phyloP scores from a whole-genome alignment of 2,329 filamentous ascomycete genomes.

The Biscogniauxia mediterranea region DNA sequence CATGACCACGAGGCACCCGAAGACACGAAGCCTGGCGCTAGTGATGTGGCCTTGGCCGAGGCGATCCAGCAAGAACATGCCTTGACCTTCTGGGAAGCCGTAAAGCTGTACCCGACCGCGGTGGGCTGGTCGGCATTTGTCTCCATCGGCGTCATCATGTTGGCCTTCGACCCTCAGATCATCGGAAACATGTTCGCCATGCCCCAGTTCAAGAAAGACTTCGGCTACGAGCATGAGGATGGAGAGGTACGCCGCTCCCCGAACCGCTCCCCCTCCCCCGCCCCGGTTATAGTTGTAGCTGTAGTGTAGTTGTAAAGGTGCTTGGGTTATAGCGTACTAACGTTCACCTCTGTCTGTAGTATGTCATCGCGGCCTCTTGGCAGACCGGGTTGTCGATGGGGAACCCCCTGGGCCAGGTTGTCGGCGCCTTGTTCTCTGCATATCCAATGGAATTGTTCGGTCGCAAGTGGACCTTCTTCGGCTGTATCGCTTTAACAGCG shows the following conservation, averaged over 20 bases:
- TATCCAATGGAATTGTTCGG: constrained; percentile 47
- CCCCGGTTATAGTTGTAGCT: neutral
- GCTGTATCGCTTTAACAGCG: constrained; percentile 45
- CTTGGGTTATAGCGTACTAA: too few species aligned
- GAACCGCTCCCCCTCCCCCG: neutral
- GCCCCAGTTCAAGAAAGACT: constrained; percentile 35
- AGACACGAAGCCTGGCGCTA: constrained; percentile 16
- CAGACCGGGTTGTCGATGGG: constrained; percentile 50
- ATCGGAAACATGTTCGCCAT: constrained; percentile 57
- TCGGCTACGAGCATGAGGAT: constrained; percentile 28
- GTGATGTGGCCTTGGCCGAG: constrained; percentile 29
- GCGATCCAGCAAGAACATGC: constrained; percentile 41
- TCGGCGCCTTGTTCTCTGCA: constrained; percentile 51
- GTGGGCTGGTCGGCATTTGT: constrained; percentile 59
- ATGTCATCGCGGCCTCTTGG: constrained; percentile 39
- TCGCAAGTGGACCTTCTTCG: constrained; percentile 44
- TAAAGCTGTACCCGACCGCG: constrained; percentile 44
- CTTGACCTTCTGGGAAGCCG: constrained; percentile 40
- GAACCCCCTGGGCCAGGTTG: constrained; percentile 55
- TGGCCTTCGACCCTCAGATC: constrained; percentile 64
- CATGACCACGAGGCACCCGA: constrained; percentile 10
- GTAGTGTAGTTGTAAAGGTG: neutral
- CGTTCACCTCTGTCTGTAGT: constrained; percentile 16
- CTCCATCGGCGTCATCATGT: constrained; percentile 59
- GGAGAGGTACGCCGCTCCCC: constrained; percentile 28